Percentiles rank a stretch among this genome's conserved stretches.
These are phyloP conservation scores for Saturnispora zaruensis DNA, from an alignment of 805 yeast species.

Conservation along the genomic window DNA sequence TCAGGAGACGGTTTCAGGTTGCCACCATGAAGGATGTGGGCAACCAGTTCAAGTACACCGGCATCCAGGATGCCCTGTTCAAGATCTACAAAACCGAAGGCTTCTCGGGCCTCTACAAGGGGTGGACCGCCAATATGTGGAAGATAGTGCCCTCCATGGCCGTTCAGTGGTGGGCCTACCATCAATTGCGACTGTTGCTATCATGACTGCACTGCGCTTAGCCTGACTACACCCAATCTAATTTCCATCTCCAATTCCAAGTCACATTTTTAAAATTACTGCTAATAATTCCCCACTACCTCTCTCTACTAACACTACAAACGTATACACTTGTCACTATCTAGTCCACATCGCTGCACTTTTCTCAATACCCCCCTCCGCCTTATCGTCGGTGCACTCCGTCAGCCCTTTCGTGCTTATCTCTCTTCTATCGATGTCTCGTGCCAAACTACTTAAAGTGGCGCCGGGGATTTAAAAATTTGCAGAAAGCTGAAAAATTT, in stretches of 20 bases:
- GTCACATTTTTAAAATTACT: not conserved
- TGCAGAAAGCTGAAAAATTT: not conserved
- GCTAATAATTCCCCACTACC: not conserved
- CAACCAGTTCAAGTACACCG: constrained; percentile 74
- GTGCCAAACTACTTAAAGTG: not conserved
- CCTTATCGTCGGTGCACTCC: not conserved
- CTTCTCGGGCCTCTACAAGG: constrained; percentile 58
- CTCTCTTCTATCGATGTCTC: not conserved
- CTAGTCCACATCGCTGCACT: not conserved
- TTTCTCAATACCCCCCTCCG: not conserved
- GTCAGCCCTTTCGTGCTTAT: not conserved
- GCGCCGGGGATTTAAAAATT: not conserved
- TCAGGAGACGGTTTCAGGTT: constrained; percentile 87
- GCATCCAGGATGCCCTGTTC: constrained; percentile 64
- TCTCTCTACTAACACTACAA: too few relatives aligned
- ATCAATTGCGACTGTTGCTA: constrained; percentile 45
- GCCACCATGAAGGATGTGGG: constrained; percentile 70
- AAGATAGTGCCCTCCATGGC: constrained; percentile 96
- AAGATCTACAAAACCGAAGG: constrained; percentile 73
- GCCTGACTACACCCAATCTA: not conserved
- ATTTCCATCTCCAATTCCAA: not conserved
- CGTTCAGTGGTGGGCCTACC: constrained; percentile 84
- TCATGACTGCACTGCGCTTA: not conserved
- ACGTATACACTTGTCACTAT: too few relatives aligned
- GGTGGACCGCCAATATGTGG: constrained; percentile 70